Evolutionary conservation across 129 eudicot species (phyloP).

Genomic region (Pulicaria dysenterica): DNA sequence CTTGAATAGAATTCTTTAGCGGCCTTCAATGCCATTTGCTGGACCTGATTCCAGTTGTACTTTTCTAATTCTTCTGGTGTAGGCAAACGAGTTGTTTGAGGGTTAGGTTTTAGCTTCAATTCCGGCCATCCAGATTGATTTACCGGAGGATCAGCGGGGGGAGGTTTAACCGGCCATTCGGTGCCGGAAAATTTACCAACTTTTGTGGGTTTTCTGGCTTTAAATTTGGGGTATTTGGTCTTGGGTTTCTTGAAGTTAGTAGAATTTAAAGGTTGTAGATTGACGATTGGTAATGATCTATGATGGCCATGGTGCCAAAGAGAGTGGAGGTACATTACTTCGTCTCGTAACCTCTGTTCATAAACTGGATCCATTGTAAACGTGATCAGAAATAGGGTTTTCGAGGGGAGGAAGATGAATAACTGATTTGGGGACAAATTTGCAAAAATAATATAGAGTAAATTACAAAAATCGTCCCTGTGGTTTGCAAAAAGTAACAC

Average conservation of each 20-base stretch:
- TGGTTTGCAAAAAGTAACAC: too few species aligned
- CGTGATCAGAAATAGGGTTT: conserved; percentile 17
- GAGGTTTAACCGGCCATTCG: conserved; percentile 65
- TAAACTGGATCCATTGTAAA: conserved; percentile 52
- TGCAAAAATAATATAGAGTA: too few species aligned
- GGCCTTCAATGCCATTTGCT: conserved; percentile 47
- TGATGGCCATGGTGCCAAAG: conserved; percentile 77
- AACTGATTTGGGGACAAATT: background rate
- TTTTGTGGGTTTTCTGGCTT: conserved; percentile 17
- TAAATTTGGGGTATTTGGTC: conserved; percentile 17
- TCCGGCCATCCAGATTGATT: conserved; percentile 54
- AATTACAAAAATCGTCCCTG: too few species aligned
- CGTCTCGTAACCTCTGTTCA: conserved; percentile 56
- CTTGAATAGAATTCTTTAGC: conserved; percentile 38
- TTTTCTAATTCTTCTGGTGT: conserved; percentile 49
- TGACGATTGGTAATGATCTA: conserved; percentile 32
- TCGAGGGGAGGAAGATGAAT: conserved; percentile 3
- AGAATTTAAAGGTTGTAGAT: conserved; percentile 39
- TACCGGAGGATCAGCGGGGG: conserved; percentile 32
- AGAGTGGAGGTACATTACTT: conserved; percentile 78
- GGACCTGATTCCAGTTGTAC: conserved; percentile 37
- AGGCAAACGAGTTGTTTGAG: conserved; percentile 27
- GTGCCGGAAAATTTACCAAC: conserved; percentile 39
- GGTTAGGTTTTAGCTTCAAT: conserved; percentile 34
- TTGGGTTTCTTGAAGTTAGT: conserved; percentile 52